Evolutionary conservation across 164 flowering plant species (phyloP).

Genomic region (Stephania cephalantha): DNA sequence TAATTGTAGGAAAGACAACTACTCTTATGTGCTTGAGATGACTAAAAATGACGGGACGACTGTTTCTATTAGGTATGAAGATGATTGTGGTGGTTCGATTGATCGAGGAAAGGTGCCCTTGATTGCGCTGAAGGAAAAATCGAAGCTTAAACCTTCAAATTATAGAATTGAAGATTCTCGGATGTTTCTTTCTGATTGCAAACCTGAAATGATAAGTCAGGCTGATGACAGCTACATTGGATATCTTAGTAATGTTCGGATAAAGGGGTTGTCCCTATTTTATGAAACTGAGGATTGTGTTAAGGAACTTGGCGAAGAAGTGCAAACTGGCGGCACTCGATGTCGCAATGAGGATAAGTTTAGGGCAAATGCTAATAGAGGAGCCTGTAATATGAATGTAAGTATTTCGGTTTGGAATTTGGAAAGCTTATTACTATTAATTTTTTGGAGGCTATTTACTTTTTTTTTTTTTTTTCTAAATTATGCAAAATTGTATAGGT

Average conservation of each 20-base stretch:
- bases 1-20: slow-evolving; percentile 25
- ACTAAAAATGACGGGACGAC: slow-evolving; percentile 5
- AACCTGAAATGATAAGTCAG: not conserved
- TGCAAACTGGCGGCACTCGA: slow-evolving; percentile 13
- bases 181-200: slow-evolving; percentile 5
- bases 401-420: slow-evolving; percentile 3
- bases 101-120: not conserved
- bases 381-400: slow-evolving; percentile 12
- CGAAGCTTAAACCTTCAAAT: not conserved
- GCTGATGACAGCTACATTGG: slow-evolving; percentile 24
- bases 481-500: slow-evolving; percentile 11
- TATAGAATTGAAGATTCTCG: not conserved
- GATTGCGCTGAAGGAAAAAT: not conserved
- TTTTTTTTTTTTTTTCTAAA: not conserved
- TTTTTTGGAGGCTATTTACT: not conserved
- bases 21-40: slow-evolving; percentile 26
- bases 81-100: not conserved
- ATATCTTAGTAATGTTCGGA: slow-evolving; percentile 18
- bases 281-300: slow-evolving; percentile 14
- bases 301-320: slow-evolving; percentile 18
- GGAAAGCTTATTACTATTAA: not conserved
- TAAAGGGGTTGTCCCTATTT: slow-evolving; percentile 8
- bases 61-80: slow-evolving; percentile 19
- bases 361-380: slow-evolving; percentile 9
- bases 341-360: not conserved